Percentiles rank a stretch among this genome's conserved stretches.
Conservation (phyloP, 2,329 filamentous ascomycete species). For the Hypoxylon sp. region DNA sequence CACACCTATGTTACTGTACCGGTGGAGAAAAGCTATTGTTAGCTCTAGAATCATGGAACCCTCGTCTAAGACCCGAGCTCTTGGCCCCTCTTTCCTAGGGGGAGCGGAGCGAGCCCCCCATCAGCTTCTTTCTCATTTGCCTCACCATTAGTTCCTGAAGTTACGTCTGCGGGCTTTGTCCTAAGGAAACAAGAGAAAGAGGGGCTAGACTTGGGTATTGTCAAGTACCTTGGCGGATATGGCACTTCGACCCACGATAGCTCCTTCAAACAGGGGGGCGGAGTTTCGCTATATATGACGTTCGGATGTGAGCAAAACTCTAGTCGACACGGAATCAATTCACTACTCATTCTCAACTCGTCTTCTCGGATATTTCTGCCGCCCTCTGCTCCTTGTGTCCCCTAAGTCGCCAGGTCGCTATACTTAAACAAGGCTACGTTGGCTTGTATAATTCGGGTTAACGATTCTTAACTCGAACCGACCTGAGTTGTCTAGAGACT, state of each 20-base stretch:
- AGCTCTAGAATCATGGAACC: constrained; percentile 40
- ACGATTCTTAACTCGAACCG: constrained; percentile 6
- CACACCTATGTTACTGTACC: constrained; percentile 33
- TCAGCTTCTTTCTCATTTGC: constrained; percentile 32
- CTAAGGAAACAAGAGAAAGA: constrained; percentile 27
- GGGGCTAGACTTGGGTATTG: constrained; percentile 35
- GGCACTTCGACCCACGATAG: constrained; percentile 40
- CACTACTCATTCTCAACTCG: constrained; percentile 14
- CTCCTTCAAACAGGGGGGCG: constrained; percentile 21
- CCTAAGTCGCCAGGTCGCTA: constrained; percentile 14
- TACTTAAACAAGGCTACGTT: constrained; percentile 23
- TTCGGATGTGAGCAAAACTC: constrained; percentile 17
- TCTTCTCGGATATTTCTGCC: constrained; percentile 12
- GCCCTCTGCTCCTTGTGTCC: constrained; percentile 8
- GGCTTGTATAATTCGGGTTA: constrained; percentile 15
- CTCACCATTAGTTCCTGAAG: constrained; percentile 32
- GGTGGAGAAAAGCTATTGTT: constrained; percentile 36
- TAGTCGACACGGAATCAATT: constrained; percentile 19
- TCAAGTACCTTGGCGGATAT: constrained; percentile 37
- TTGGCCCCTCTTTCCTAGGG: constrained; percentile 30
- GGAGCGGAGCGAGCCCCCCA: constrained; percentile 36
- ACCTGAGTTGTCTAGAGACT: background rate
- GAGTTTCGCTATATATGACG: constrained; percentile 41
- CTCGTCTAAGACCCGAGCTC: constrained; percentile 32
- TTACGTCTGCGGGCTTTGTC: constrained; percentile 26